Evolutionary conservation across 1,139 yeast genomes (phyloP), one percentile per base, ranked within the genome.

Genomic region (Taphrina communis): DNA sequence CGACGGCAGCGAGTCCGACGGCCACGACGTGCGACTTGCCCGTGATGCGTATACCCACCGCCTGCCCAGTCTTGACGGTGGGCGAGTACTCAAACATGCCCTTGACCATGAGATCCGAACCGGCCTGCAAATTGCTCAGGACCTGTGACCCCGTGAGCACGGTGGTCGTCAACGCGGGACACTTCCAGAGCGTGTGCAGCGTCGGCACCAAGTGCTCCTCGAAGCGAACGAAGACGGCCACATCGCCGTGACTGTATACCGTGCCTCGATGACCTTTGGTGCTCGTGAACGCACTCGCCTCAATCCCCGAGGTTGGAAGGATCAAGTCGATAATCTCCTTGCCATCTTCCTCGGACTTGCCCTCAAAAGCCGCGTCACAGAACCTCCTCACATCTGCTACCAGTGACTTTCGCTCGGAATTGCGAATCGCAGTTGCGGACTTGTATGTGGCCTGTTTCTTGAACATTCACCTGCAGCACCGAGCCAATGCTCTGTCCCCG

Each of bases 51-150:
- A 63, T 48, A 3, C 61, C 61, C 12, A 63, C 67, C 17, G 36
- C 48, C 46, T 31, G 25, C 6, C 67, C 67, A n/a, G 55, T 39
- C 55, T 63, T 57, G 21, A 63, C 67, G 9, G 31, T 17, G n/a
- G 67, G 39, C 14, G 59, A 63, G 25, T 44, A 58, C 25, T 42
- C 61, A 39, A 53, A 35, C 52, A 63, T 55, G 46, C 67, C 67
- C 14, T 57, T 56, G 25, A 63, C 42, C 67, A 63, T 63, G 46
- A 63, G 48, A 38, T 63, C 67, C 21, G 67, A 56, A 6, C 67
- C 67, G 14, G 67, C 51, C 38, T 55, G 67, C 25, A 63, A 21
- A 39, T 53, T 53, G 3, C 35, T 11, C 46, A 55, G 36, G 35
- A 63, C 67, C 55, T 63, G 67, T 6, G 46, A 44, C 19, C 61